A percentile compares a stretch with the other conserved stretches of the same genome.
Evolutionary conservation across 2,329 filamentous ascomycete species (phyloP).

Genomic region (Aureobasidium sp.): DNA sequence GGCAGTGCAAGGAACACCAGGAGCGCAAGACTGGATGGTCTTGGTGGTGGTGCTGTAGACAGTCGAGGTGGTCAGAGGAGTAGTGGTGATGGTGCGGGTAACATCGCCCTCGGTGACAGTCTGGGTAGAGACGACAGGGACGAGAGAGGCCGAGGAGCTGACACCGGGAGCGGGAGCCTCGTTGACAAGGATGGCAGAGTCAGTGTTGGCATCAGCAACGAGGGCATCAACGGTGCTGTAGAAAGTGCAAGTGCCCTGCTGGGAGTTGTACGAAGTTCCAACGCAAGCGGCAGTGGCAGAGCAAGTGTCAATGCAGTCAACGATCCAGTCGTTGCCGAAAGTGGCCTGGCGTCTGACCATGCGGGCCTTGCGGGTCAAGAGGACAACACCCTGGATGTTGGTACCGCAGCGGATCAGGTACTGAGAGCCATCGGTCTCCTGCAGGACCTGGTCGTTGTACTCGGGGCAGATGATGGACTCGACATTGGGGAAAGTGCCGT

Average conservation of each 20-base stretch:
- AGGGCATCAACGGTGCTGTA: constrained; percentile 1
- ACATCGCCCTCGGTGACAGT: background rate
- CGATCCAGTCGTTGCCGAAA: constrained; percentile 6
- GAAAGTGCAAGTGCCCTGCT: background rate
- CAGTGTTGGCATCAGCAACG: background rate
- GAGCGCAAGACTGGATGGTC: constrained; percentile 7
- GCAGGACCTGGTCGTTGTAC: background rate
- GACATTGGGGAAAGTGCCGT: background rate
- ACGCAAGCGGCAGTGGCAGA: background rate
- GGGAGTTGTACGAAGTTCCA: constrained; percentile 3
- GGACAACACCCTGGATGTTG: background rate
- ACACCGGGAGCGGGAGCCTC: background rate
- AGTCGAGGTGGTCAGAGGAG: constrained; percentile 13
- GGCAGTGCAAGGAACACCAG: constrained; percentile 8
- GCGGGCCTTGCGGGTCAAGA: constrained; percentile 10
- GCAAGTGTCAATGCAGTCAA: constrained; percentile 11
- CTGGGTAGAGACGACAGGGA: background rate
- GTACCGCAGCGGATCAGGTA: constrained; percentile 2
- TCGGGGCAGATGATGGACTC: background rate
- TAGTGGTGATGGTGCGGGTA: constrained; percentile 1
- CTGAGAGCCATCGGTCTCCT: background rate
- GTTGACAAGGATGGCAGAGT: constrained; percentile 7
- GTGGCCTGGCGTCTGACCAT: constrained; percentile 8
- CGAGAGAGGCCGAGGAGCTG: background rate
- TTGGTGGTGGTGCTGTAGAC: constrained; percentile 8